A percentile compares a stretch with the other conserved stretches of the same genome.
phyloP scores from a whole-genome alignment of 371 early-diverging fungal genomes.

The Apophysomyces elegans region DNA sequence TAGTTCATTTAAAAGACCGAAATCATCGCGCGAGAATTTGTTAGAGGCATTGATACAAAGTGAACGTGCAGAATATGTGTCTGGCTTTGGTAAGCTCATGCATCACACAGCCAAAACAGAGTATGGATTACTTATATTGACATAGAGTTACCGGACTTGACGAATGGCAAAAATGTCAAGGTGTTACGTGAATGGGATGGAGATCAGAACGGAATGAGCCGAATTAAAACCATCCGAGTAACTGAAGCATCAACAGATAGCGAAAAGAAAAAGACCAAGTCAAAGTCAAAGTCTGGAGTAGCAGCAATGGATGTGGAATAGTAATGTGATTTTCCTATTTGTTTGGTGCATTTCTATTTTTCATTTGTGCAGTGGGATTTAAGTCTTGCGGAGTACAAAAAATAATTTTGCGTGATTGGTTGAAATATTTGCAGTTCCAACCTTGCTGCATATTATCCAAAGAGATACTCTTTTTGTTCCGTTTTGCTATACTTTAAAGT shows the following conservation, averaged over 20 bases:
- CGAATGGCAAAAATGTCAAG: slow-evolving; percentile 57
- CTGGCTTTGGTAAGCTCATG: slow-evolving; percentile 58
- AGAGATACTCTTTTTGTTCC: too few relatives aligned
- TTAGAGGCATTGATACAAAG: slow-evolving; percentile 47
- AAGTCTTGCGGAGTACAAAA: too few relatives aligned
- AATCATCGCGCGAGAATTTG: slow-evolving; percentile 53
- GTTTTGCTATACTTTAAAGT: too few relatives aligned
- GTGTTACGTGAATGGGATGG: slow-evolving; percentile 64
- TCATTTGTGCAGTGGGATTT: too few relatives aligned
- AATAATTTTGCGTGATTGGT: too few relatives aligned
- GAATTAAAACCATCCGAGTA: slow-evolving; percentile 26
- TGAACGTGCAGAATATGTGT: slow-evolving; percentile 59
- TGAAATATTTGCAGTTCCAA: too few relatives aligned
- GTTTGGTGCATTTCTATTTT: too few relatives aligned
- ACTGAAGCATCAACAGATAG: not conserved
- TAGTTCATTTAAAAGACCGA: slow-evolving; percentile 44
- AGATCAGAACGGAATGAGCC: slow-evolving; percentile 54
- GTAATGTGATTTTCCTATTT: not conserved
- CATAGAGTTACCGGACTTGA: slow-evolving; percentile 62
- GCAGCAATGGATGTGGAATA: slow-evolving; percentile 4
- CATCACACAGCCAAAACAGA: not conserved
- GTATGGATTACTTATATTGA: slow-evolving; percentile 2
- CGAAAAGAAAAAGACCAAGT: not conserved
- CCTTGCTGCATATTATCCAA: too few relatives aligned
- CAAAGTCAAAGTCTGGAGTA: not conserved